Base-by-base conservation (phyloP, 495 filamentous ascomycete genomes). In the Aspergillus incahuasiensis region DNA sequence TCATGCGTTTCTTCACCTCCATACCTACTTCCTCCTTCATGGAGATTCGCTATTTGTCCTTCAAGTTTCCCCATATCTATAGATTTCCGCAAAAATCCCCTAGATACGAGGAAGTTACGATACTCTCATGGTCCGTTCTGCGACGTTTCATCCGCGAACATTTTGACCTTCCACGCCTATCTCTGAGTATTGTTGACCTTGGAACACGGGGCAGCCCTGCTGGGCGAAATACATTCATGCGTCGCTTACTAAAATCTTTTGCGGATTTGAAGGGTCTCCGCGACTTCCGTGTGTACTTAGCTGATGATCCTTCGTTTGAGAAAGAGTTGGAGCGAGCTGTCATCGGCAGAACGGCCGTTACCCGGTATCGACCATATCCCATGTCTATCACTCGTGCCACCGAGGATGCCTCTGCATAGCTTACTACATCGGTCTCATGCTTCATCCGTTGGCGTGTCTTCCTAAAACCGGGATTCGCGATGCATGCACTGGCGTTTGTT, bases 61-160 rank as follows among this genome's bases (percentile, higher is more conserved):
- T 67, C 56, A 62, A 60, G 18, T 62, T 67, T 20, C 61, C 64
- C 1, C n/a, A 38, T 6, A n/a, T 18, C 24, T 56, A 52, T 34
- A 60, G 63, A 32, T 12, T 15, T 5, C 32, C 39, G 16, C 19
- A 24, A 19, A 48, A 40, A 48, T 41, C 35, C 13, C 48, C 15
- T 20, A 46, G 47, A 34, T 24, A 34, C 0, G 57, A 65, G 38
- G 57, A 60, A 1, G 5, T 32, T 4, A 18, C 52, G 15, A 2
- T 65, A 6, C 53, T 57, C 5, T 63, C 60, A n/a, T 66, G 63
- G 63, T 46, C 52, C 12, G 58, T 66, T 28, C 25, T 66, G 35
- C 60, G 60, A 5, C 63, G 63, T n/a, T 68, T 65, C 39, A 68
- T 68, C 21, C 62, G 65, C 6, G 60, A 65, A 40, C 62, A 68